These are phyloP conservation scores for Teunomyces cretensis DNA, from an alignment of 805 yeast species.

Conservation along the genomic window DNA sequence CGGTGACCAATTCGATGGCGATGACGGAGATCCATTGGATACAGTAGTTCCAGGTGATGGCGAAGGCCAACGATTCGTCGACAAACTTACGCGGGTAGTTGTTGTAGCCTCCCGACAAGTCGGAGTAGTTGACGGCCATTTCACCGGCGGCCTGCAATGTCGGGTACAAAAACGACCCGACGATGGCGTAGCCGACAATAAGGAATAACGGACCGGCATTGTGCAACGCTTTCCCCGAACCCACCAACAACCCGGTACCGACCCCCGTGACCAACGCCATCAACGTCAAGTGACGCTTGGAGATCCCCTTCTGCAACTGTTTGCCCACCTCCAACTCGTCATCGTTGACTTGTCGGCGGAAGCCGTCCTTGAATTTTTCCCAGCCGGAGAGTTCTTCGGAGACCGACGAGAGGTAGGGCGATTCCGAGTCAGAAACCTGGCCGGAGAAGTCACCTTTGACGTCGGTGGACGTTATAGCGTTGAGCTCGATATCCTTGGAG, in stretches of 20 bases:
- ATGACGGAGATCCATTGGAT: conserved; percentile 63
- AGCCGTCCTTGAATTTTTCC: conserved; percentile 30
- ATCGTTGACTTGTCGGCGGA: conserved; percentile 16
- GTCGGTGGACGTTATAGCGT: conserved; percentile 16
- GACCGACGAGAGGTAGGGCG: conserved; percentile 9
- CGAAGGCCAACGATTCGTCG: conserved; percentile 58
- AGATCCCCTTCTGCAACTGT: conserved; percentile 28
- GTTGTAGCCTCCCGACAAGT: conserved; percentile 62
- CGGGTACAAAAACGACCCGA: conserved; percentile 35
- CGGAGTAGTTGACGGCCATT: conserved; percentile 59
- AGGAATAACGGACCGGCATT: conserved; percentile 40
- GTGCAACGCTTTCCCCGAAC: conserved; percentile 35
- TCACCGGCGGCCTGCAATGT: conserved; percentile 45
- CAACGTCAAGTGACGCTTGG: conserved; percentile 40
- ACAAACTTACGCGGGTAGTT: conserved; percentile 54
- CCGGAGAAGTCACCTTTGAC: conserved; percentile 12
- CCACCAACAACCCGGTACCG: conserved; percentile 45
- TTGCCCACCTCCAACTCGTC: conserved; percentile 18
- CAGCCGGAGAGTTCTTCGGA: conserved; percentile 16
- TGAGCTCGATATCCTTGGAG: conserved; percentile 15
- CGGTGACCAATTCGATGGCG: conserved; percentile 65
- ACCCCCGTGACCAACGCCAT: conserved; percentile 40
- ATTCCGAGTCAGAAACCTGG: conserved; percentile 13
- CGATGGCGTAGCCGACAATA: conserved; percentile 32
- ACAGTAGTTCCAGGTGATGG: conserved; percentile 63